Conservation (phyloP, 1,284 basidiomycete genomes). For the Vanrija sp. region DNA sequence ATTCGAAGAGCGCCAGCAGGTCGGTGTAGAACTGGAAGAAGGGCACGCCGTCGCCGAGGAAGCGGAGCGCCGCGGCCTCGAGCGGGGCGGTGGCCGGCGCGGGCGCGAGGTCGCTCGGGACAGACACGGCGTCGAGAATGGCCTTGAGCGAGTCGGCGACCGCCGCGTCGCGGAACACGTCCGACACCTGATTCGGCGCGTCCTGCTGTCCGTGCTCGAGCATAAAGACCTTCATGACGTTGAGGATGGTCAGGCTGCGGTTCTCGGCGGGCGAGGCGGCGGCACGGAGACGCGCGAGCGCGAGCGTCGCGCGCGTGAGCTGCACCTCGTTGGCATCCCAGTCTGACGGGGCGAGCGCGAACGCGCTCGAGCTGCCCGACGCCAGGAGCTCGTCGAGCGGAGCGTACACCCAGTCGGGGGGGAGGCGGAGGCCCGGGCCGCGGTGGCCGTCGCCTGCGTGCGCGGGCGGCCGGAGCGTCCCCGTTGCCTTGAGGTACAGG, state of each 20-base stretch:
- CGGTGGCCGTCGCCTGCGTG: not conserved
- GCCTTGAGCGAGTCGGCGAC: conserved; percentile 61
- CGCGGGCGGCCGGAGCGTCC: conserved; percentile 43
- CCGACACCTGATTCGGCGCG: conserved; percentile 52
- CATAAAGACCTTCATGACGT: conserved; percentile 92
- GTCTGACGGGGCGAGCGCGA: conserved; percentile 61
- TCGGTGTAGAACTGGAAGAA: conserved; percentile 96
- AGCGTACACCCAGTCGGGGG: conserved; percentile 66
- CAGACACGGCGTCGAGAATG: conserved; percentile 52
- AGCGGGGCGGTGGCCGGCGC: conserved; percentile 43
- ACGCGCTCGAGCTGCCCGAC: conserved; percentile 69
- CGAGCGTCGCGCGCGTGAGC: conserved; percentile 64
- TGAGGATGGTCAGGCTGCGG: conserved; percentile 55
- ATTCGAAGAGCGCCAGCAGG: conserved; percentile 80
- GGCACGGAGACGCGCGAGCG: conserved; percentile 50
- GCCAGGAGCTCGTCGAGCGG: conserved; percentile 78
- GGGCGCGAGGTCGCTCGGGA: not conserved
- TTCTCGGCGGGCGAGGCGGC: conserved; percentile 39
- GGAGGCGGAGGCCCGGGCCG: conserved; percentile 60
- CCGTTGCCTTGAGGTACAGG: conserved; percentile 47
- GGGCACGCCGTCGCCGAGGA: conserved; percentile 62
- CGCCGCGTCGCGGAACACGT: conserved; percentile 52
- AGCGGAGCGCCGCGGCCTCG: conserved; percentile 60
- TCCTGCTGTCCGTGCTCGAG: conserved; percentile 63
- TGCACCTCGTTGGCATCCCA: conserved; percentile 82